Conservation (phyloP, 768 basidiomycete species). For the Lactarius vividus region DNA sequence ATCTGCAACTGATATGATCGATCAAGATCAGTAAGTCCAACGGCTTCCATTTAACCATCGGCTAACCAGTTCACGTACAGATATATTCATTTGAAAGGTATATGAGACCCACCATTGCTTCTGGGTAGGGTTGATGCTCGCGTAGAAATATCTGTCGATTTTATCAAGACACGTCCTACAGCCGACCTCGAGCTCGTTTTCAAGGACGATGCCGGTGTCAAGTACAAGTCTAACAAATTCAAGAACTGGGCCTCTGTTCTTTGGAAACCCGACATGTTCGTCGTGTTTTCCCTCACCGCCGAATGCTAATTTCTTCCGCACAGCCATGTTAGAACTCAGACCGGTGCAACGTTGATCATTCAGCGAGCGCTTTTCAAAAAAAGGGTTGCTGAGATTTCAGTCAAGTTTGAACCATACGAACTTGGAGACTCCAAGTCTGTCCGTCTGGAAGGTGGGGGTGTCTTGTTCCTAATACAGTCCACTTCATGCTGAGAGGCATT, state of each 20-base stretch:
- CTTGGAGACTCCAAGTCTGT: background rate
- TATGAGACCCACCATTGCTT: background rate
- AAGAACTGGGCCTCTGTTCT: background rate
- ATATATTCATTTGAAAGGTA: background rate
- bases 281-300: background rate
- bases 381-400: background rate
- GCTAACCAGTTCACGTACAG: background rate
- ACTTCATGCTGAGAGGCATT: background rate
- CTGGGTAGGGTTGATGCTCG: background rate
- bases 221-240: background rate
- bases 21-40: background rate
- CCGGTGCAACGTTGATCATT: background rate
- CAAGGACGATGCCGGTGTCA: background rate
- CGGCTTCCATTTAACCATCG: rapidly evolving
- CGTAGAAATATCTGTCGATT: background rate
- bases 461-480: background rate
- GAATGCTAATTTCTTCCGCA: background rate
- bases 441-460: background rate
- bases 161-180: background rate
- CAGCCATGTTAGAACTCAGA: background rate
- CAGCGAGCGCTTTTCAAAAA: background rate
- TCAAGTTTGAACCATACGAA: background rate
- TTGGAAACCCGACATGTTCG: background rate
- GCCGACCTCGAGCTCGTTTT: background rate
- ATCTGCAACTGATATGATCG: background rate